Evolutionary conservation across 139 green algal species (phyloP).

Genomic region (Zygnema circumcarinatum): DNA sequence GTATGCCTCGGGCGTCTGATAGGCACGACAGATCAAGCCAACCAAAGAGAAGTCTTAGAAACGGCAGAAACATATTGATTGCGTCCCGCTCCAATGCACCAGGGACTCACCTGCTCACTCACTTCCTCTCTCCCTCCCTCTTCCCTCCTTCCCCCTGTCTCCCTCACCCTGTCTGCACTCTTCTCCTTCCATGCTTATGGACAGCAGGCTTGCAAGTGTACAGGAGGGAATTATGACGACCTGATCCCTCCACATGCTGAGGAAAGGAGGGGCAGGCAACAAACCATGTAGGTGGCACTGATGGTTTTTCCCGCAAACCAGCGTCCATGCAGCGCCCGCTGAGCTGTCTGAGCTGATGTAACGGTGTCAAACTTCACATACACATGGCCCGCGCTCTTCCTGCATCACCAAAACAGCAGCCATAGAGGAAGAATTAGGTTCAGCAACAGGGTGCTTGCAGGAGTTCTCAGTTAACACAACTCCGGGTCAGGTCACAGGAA

Average conservation of each 20-base stretch:
- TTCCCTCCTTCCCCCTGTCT: too few species aligned
- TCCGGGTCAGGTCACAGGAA: too few species aligned
- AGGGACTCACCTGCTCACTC: neutral
- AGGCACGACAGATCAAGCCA: too few species aligned
- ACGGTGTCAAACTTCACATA: conserved; percentile 85
- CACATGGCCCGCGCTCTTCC: conserved; percentile 78
- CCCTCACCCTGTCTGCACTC: too few species aligned
- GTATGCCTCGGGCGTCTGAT: conserved; percentile 15
- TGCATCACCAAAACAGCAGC: conserved; percentile 51
- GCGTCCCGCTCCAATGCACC: neutral
- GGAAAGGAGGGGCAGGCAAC: neutral
- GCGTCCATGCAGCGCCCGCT: conserved; percentile 81
- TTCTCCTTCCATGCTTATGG: too few species aligned
- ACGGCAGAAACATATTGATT: conserved; percentile 4
- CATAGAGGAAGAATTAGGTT: too few species aligned
- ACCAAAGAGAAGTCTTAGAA: too few species aligned
- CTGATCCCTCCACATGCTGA: neutral
- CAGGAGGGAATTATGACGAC: neutral
- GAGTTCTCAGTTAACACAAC: too few species aligned
- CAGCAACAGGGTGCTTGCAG: too few species aligned
- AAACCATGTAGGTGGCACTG: conserved; percentile 85
- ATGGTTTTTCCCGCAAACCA: conserved; percentile 88
- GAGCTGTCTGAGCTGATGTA: conserved; percentile 73
- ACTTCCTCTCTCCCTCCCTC: too few species aligned
- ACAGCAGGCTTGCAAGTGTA: neutral